Percentiles rank a stretch among this genome's conserved stretches.
phyloP scores from a whole-genome alignment of 805 yeast species.

The Lachancea kluyveri region DNA sequence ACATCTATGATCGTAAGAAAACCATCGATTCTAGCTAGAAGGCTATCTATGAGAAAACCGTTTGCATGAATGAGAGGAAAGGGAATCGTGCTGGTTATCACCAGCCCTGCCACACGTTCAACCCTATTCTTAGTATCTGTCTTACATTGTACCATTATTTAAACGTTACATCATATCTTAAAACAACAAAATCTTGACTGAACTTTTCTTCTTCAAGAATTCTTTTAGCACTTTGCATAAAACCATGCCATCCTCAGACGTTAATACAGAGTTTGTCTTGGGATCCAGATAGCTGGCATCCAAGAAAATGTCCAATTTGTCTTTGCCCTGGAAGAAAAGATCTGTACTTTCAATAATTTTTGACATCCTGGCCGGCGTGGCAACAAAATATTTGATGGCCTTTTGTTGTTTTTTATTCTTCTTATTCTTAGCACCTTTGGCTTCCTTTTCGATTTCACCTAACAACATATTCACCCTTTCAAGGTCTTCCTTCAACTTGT shows the following conservation, averaged over 20 bases:
- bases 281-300: conserved; percentile 31
- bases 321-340: conserved; percentile 29
- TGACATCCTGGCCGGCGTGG: conserved; percentile 29
- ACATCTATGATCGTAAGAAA: conserved; percentile 30
- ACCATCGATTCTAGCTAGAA: conserved; percentile 32
- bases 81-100: too few species aligned
- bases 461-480: conserved; percentile 19
- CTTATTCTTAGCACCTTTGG: conserved; percentile 8
- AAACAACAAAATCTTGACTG: conserved; percentile 29
- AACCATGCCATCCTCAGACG: conserved; percentile 22
- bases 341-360: conserved; percentile 24
- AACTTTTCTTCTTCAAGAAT: conserved; percentile 27
- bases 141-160: too few species aligned
- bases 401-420: conserved; percentile 8
- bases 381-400: conserved; percentile 21
- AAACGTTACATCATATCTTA: conserved; percentile 10
- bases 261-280: conserved; percentile 24
- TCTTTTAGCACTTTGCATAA: conserved; percentile 23
- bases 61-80: conserved; percentile 14
- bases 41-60: conserved; percentile 27
- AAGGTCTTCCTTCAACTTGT: conserved; percentile 60
- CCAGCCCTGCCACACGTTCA: too few species aligned
- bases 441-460: conserved; percentile 1
- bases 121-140: too few species aligned
- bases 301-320: conserved; percentile 29